phyloP scores from a whole-genome alignment of 2,329 filamentous ascomycete species.

The Tolypocladium nubicola region DNA sequence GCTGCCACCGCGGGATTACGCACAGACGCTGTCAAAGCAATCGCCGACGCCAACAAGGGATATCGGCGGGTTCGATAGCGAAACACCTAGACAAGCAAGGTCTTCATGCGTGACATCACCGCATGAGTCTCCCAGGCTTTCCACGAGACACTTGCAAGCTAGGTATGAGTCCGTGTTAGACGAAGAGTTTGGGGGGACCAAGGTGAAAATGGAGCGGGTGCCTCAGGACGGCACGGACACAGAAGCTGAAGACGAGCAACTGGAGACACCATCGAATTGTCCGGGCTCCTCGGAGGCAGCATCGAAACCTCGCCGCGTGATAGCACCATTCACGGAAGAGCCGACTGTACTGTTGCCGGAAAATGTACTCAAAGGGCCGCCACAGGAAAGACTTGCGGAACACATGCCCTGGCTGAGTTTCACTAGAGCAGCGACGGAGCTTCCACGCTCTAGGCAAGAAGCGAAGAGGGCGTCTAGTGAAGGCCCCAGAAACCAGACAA shows the following conservation, averaged over 20 bases:
- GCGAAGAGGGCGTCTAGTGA: not conserved
- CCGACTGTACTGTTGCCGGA: not conserved
- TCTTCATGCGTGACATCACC: not conserved
- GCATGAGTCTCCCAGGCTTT: not conserved
- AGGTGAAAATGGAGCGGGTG: too few species aligned
- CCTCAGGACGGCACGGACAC: not conserved
- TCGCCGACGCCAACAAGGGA: not conserved
- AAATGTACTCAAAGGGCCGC: not conserved
- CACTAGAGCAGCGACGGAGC: not conserved
- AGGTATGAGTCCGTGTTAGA: not conserved
- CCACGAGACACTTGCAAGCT: not conserved
- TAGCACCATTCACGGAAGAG: not conserved
- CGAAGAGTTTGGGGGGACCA: not conserved
- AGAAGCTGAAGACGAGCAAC: not conserved
- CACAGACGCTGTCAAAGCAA: not conserved
- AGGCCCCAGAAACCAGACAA: too few species aligned
- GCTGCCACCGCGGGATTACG: not conserved
- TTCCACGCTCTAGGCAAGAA: not conserved
- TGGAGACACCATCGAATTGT: not conserved
- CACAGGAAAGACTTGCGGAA: not conserved
- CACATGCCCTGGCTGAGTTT: not conserved
- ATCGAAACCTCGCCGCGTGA: not conserved
- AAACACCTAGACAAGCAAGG: not conserved
- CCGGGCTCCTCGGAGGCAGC: not conserved
- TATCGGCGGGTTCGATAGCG: too few species aligned